Conservation (phyloP, 805 yeast species). For the Candida andamanensis region DNA sequence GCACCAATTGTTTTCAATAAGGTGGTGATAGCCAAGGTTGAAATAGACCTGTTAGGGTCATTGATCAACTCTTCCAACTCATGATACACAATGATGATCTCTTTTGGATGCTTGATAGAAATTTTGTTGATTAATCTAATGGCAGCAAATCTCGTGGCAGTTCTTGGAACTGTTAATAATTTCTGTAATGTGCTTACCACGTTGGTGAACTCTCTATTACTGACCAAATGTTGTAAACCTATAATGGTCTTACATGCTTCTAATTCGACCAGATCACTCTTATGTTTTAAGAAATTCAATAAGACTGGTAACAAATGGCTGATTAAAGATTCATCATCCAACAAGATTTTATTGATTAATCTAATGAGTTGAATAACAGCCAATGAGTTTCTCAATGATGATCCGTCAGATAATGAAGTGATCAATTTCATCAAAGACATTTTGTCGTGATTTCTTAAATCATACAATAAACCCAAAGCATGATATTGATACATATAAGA, state of each 20-base stretch:
- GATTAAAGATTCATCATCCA: slow-evolving; percentile 64
- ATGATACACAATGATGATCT: slow-evolving; percentile 68
- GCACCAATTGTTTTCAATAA: slow-evolving; percentile 91
- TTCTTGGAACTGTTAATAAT: slow-evolving; percentile 80
- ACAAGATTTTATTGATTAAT: slow-evolving; percentile 65
- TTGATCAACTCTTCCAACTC: slow-evolving; percentile 85
- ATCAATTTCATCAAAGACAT: slow-evolving; percentile 91
- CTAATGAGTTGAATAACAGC: slow-evolving; percentile 85
- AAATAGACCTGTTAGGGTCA: slow-evolving; percentile 85
- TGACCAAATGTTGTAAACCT: slow-evolving; percentile 46
- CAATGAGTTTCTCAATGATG: slow-evolving; percentile 67
- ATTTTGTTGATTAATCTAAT: slow-evolving; percentile 82
- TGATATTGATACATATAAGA: slow-evolving; percentile 90
- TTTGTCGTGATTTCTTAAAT: slow-evolving; percentile 82
- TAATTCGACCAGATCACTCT: slow-evolving; percentile 82
- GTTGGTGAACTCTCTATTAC: slow-evolving; percentile 59
- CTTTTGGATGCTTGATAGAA: slow-evolving; percentile 77
- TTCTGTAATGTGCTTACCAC: slow-evolving; percentile 73
- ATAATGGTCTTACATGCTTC: slow-evolving; percentile 83
- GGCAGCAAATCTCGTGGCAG: slow-evolving; percentile 88
- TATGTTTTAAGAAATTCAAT: slow-evolving; percentile 67
- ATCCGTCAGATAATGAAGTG: slow-evolving; percentile 62
- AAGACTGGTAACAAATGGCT: slow-evolving; percentile 60
- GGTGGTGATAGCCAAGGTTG: slow-evolving; percentile 96
- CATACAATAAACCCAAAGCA: slow-evolving; percentile 86